Evolutionary conservation across 2,329 filamentous ascomycete species (phyloP), one percentile per base, ranked within the genome.

Genomic region (Sporothrix brunneoviolacea): DNA sequence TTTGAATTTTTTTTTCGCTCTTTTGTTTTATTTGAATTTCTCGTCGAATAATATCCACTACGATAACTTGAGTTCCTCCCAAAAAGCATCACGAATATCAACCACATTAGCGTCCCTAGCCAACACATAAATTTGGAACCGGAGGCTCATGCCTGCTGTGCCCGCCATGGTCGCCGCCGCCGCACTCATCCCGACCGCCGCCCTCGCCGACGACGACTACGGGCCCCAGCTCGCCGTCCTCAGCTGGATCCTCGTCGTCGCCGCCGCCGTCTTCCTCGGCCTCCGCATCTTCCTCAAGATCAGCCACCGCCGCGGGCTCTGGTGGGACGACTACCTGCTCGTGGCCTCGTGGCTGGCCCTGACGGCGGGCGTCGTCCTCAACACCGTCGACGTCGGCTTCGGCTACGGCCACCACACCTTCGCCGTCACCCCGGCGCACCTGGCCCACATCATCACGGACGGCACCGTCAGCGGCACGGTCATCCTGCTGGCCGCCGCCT

Each of bases 251-350:
- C 37, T 62, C 16, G 53, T 54, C 2, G 27, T 43, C 12, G 24
- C 58, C 12, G 50, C 60, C 3, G 43, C 51, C 6, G 4, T 47
- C 10, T 55, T 61, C 36, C 54, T 62, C 8, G 46, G 15, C n/a
- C 54, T 61, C 19, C 58, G 61, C 12, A 21, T 62, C 2, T 56
- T 59, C 37, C 58, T 56, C 53, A 56, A 60, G 27, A 38, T 57
- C 21, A 48, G 47, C 10, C 52, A 54, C 18, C 51, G 54, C 8
- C 53, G 56, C 8, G 57, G 57, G 1, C 55, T 62, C 10, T 62
- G 61, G 61, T 63, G 59, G 59, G 61, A 62, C 16, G 60, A 62
- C 44, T 54, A 52, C 7, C 43, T 62, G 15, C 51, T 62, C 9
- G 55, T 60, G 18, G 56, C 48, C 2, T 50, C 59, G 18, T 60